phyloP scores from a whole-genome alignment of 768 basidiomycete genomes.

The Tricholoma furcatifolium region DNA sequence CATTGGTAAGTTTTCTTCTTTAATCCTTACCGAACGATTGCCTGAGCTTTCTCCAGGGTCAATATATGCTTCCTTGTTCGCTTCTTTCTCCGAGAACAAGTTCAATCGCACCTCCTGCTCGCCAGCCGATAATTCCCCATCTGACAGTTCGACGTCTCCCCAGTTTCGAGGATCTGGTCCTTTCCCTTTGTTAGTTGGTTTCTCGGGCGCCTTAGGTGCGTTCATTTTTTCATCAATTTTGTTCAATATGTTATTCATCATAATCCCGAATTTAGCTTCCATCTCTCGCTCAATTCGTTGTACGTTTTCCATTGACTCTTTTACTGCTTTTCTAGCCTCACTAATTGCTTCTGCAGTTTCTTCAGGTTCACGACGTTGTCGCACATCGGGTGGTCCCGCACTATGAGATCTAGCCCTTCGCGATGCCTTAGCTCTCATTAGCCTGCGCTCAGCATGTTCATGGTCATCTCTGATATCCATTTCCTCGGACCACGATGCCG shows the following conservation, averaged over 20 bases:
- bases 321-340: too few relatives aligned
- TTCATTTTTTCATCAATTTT: background rate
- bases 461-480: too few relatives aligned
- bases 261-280: background rate
- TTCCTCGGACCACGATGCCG: too few relatives aligned
- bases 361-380: background rate
- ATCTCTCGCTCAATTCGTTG: background rate
- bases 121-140: background rate
- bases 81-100: background rate
- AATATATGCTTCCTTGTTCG: too few relatives aligned
- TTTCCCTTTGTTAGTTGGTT: too few relatives aligned
- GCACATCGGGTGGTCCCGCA: background rate
- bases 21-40: too few relatives aligned
- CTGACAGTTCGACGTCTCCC: background rate
- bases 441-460: too few relatives aligned
- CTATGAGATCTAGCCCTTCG: background rate
- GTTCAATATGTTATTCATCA: background rate
- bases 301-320: background rate
- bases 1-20: too few relatives aligned
- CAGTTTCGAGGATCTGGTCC: background rate
- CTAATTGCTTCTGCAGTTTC: background rate
- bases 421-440: too few relatives aligned
- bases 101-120: background rate
- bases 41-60: too few relatives aligned
- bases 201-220: background rate